A percentile compares a stretch with the other conserved stretches of the same genome.
phyloP scores from a whole-genome alignment of 2,329 filamentous ascomycete genomes.

The Arthrobotrys sinensis region DNA sequence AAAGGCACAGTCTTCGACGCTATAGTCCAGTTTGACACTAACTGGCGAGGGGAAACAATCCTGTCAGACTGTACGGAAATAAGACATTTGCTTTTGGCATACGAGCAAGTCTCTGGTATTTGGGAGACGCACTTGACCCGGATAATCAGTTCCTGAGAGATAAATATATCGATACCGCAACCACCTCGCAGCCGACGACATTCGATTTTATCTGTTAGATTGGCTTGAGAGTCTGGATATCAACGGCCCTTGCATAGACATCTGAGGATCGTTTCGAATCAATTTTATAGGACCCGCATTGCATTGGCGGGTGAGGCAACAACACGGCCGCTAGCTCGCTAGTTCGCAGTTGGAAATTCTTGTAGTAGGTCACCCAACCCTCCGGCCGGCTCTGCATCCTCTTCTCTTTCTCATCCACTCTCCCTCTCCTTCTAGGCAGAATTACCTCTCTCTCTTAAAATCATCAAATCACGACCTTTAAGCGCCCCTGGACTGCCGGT shows the following conservation, averaged over 20 bases:
- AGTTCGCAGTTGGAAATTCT: conserved; percentile 32
- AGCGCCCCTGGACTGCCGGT: background rate
- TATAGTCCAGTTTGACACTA: conserved; percentile 15
- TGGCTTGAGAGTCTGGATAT: conserved; percentile 40
- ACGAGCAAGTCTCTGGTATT: conserved; percentile 6
- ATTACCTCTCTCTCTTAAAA: background rate
- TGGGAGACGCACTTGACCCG: conserved; percentile 10
- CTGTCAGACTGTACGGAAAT: conserved; percentile 46
- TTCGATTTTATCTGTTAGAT: conserved; percentile 30
- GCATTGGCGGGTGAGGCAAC: conserved; percentile 19
- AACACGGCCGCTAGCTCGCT: conserved; percentile 13
- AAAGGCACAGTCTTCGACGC: conserved; percentile 16
- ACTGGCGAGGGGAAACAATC: conserved; percentile 19
- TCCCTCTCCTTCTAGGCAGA: conserved; percentile 33
- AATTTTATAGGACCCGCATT: conserved; percentile 18
- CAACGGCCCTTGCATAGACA: conserved; percentile 19
- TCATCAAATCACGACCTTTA: conserved; percentile 19
- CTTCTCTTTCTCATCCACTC: conserved; percentile 8
- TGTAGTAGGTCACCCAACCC: conserved; percentile 3
- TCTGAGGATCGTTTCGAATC: conserved; percentile 4
- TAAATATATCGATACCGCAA: conserved; percentile 48
- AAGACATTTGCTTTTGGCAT: conserved; percentile 26
- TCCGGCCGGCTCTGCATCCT: conserved; percentile 4
- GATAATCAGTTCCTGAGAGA: conserved; percentile 36
- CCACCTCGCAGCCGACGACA: conserved; percentile 22